Conservation (phyloP, 345 rosid species). For the Syzygium aqueum region DNA sequence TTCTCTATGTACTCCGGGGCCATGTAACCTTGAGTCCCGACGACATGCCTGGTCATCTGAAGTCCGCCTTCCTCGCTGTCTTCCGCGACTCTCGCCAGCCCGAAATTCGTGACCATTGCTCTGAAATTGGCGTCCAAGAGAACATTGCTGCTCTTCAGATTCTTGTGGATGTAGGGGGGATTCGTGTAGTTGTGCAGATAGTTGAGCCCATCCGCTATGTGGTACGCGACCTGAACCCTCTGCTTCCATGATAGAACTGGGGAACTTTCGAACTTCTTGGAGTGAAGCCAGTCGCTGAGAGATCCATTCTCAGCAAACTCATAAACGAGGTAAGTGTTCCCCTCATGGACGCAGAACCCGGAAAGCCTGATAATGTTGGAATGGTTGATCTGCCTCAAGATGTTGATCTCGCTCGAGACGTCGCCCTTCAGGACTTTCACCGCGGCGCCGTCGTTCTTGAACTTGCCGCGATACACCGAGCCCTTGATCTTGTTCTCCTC, state of each 20-base stretch:
- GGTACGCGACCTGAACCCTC: constrained; percentile 65
- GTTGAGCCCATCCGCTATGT: constrained; percentile 68
- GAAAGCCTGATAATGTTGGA: constrained; percentile 76
- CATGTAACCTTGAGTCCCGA: constrained; percentile 82
- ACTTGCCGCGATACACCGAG: constrained; percentile 52
- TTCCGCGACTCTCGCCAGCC: constrained; percentile 54
- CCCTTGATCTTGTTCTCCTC: constrained; percentile 52
- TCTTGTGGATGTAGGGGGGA: constrained; percentile 81
- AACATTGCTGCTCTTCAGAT: constrained; percentile 71
- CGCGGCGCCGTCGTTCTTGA: constrained; percentile 70
- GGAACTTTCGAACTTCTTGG: constrained; percentile 3
- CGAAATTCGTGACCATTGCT: constrained; percentile 77
- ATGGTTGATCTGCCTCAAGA: constrained; percentile 70
- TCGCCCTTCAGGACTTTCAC: constrained; percentile 79
- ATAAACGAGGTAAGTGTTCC: constrained; percentile 70
- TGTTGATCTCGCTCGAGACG: constrained; percentile 67
- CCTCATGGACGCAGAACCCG: constrained; percentile 71
- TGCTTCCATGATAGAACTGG: constrained; percentile 61
- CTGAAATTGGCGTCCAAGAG: constrained; percentile 61
- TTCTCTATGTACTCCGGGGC: constrained; percentile 87
- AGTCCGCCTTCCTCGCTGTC: constrained; percentile 31
- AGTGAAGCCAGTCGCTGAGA: constrained; percentile 54
- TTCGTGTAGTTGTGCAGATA: constrained; percentile 69
- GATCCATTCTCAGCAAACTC: constrained; percentile 72
- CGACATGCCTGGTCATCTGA: constrained; percentile 72